Base-by-base conservation (phyloP, 352 stramenopile species). In the Saprolegnia parasitica region DNA sequence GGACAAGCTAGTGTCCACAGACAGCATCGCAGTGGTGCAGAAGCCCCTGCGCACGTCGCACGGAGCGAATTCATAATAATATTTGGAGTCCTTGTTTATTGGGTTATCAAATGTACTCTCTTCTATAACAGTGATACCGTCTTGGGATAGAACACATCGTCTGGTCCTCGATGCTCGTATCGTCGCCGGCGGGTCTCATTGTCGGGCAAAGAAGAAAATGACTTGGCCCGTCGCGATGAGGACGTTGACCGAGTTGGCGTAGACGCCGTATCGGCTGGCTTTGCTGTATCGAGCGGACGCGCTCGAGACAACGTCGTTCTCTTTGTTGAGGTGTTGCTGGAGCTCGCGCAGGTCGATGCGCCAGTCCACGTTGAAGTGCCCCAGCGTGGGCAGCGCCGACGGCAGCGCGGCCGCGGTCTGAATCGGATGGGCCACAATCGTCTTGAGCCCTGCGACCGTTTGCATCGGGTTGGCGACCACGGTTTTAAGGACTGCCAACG, bases 141-240 rank as follows among this genome's bases (percentile, higher is more conserved):
- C n/a, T n/a, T n/a, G n/a, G n/a, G n/a, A n/a, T n/a, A n/a, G n/a
- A n/a, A n/a, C n/a, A n/a, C n/a, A n/a, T n/a, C n/a, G n/a, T n/a
- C n/a, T n/a, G n/a, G n/a, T n/a, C n/a, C n/a, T n/a, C n/a, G n/a
- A n/a, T n/a, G n/a, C n/a, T n/a, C n/a, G n/a, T n/a, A n/a, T n/a
- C n/a, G n/a, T n/a, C n/a, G n/a, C n/a, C n/a, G n/a, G n/a, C n/a
- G n/a, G n/a, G n/a, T 49, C 42, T 49, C 42, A n/a, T 49, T 4
- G 42, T 3, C 42, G 18, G 42, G 63, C 46, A 39, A 70, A 32
- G 49, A 70, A 70, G 46, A 70, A 70, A 23, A 50, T 63, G 54
- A 70, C 63, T 62, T 70, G 63, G 15, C 63, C 63, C 18, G 55
- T 8, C 21, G 63, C 63, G 39, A 70, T 70, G 35, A 70, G 42